These are phyloP conservation scores for Wallacemonas collosoma DNA, from an alignment of 208 protist genomes.

Conservation along the genomic window DNA sequence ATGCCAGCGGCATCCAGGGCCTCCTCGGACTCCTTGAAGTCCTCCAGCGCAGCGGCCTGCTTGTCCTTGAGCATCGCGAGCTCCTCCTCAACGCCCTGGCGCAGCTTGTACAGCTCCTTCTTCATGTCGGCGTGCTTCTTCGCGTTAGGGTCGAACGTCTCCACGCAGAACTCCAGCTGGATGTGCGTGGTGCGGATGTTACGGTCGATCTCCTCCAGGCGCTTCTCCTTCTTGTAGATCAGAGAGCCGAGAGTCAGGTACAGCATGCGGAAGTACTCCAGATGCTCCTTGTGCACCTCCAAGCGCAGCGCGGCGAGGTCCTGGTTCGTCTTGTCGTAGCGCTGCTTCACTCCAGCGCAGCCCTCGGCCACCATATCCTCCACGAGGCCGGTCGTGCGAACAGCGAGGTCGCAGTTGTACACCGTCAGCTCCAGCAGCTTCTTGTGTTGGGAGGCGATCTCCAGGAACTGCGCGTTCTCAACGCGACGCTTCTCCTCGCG, in stretches of 20 bases:
- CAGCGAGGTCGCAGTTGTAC: slow-evolving; percentile 67
- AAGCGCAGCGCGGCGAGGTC: slow-evolving; percentile 52
- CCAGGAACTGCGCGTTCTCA: slow-evolving; percentile 87
- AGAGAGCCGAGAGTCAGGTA: slow-evolving; percentile 81
- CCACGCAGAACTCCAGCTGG: slow-evolving; percentile 68
- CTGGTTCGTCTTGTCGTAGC: slow-evolving; percentile 69
- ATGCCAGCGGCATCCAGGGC: slow-evolving; percentile 59
- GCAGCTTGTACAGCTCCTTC: slow-evolving; percentile 58
- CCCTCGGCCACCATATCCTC: slow-evolving; percentile 76
- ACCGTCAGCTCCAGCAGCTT: slow-evolving; percentile 73
- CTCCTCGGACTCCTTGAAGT: slow-evolving; percentile 71
- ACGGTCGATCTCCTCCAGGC: slow-evolving; percentile 41
- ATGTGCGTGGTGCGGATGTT: slow-evolving; percentile 65
- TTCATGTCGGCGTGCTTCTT: slow-evolving; percentile 70
- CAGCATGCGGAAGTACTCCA: slow-evolving; percentile 61
- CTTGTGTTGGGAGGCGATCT: slow-evolving; percentile 74
- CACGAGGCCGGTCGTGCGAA: slow-evolving; percentile 56
- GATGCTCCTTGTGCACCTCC: slow-evolving; percentile 71
- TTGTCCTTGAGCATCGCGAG: slow-evolving; percentile 61
- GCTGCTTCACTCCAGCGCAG: slow-evolving; percentile 68
- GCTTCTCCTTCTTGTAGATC: slow-evolving; percentile 67
- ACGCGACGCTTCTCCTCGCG: slow-evolving; percentile 79
- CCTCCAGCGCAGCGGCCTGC: slow-evolving; percentile 57
- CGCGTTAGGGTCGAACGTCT: slow-evolving; percentile 77
- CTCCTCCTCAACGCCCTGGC: slow-evolving; percentile 61